A percentile compares a stretch with the other conserved stretches of the same genome.
phyloP scores from a whole-genome alignment of 2,329 filamentous ascomycete genomes.

The Graphilbum fragrans region DNA sequence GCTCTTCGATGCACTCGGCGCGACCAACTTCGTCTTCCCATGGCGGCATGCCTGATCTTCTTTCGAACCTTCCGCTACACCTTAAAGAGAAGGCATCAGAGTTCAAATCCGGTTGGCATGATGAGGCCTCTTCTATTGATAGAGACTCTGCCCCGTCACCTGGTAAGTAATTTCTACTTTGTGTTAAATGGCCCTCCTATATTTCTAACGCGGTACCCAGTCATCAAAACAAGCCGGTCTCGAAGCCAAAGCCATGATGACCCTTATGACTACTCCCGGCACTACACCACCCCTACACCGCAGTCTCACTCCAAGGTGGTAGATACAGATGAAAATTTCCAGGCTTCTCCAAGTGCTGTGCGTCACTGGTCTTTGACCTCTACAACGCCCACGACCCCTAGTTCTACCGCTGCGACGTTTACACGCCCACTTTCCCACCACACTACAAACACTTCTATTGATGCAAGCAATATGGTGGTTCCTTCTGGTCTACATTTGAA shows the following conservation, averaged over 20 bases:
- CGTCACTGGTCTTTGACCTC: slow-evolving; percentile 7
- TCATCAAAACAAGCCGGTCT: slow-evolving; percentile 5
- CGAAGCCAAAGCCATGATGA: slow-evolving; percentile 3
- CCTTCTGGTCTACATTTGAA: not conserved
- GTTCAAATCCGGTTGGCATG: slow-evolving; percentile 4
- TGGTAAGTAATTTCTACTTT: slow-evolving; percentile 11
- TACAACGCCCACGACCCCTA: slow-evolving; percentile 4
- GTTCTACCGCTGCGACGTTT: slow-evolving; percentile 2
- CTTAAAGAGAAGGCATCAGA: slow-evolving; percentile 1
- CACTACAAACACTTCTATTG: slow-evolving; percentile 11
- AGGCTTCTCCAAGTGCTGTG: slow-evolving; percentile 2
- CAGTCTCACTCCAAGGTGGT: not conserved
- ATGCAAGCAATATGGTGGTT: slow-evolving; percentile 3
- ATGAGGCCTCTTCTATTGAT: not conserved
- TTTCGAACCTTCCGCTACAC: slow-evolving; percentile 3
- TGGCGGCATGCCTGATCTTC: not conserved
- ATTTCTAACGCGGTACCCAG: not conserved
- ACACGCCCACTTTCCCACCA: slow-evolving; percentile 5
- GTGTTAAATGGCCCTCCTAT: too few species aligned
- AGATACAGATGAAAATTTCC: not conserved
- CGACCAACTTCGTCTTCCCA: not conserved
- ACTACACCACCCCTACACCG: not conserved
- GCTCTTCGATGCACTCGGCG: not conserved
- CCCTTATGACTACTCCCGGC: not conserved
- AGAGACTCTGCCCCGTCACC: slow-evolving; percentile 11